phyloP scores from a whole-genome alignment of 2,329 filamentous ascomycete species.

The Metarhizium guizhouense region DNA sequence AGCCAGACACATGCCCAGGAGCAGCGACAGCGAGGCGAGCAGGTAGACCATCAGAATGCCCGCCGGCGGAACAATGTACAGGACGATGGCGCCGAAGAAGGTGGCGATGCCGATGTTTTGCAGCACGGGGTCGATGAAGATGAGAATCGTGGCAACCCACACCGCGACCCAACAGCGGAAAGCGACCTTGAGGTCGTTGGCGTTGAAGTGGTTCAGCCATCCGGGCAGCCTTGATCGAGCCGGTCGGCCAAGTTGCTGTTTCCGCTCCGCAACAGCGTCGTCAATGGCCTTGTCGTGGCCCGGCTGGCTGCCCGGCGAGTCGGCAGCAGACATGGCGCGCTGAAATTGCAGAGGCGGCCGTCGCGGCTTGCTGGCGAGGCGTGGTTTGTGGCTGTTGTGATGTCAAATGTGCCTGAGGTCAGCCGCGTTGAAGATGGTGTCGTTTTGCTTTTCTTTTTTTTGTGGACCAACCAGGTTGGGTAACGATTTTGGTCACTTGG shows the following conservation, averaged over 20 bases:
- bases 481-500: too few species aligned
- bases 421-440: too few species aligned
- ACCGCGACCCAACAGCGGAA: slow-evolving; percentile 36
- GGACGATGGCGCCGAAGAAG: slow-evolving; percentile 32
- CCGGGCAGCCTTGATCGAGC: slow-evolving; percentile 12
- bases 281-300: not conserved
- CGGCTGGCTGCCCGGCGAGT: not conserved
- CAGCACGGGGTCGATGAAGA: slow-evolving; percentile 36
- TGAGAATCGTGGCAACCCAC: slow-evolving; percentile 35
- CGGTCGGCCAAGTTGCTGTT: not conserved
- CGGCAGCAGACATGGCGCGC: not conserved
- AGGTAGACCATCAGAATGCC: slow-evolving; percentile 37
- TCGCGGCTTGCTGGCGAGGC: not conserved
- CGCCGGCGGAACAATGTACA: slow-evolving; percentile 36
- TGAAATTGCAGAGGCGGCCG: not conserved
- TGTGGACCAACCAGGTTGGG: too few species aligned
- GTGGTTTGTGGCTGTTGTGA: not conserved
- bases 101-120: slow-evolving; percentile 31
- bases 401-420: not conserved
- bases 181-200: slow-evolving; percentile 34
- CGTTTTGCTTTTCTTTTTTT: too few species aligned
- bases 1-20: slow-evolving; percentile 36
- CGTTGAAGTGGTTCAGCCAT: slow-evolving; percentile 37
- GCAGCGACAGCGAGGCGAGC: slow-evolving; percentile 30
- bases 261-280: not conserved